Evolutionary conservation across 306 rosid genomes (phyloP), one percentile per base, ranked within the genome.

Genomic region (Quercus ilex): DNA sequence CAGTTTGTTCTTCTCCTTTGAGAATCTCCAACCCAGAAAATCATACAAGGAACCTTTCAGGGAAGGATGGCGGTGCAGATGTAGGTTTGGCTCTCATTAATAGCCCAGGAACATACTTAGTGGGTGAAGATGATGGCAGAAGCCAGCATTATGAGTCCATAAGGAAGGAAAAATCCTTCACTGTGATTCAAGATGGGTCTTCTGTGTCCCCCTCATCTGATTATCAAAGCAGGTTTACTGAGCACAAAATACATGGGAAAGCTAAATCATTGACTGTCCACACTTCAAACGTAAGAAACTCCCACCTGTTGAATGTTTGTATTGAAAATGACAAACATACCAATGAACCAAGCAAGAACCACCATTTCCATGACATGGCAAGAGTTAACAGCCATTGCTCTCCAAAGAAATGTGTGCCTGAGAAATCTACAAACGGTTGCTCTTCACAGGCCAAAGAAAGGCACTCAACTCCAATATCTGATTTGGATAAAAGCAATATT

Each of bases 1-100:
- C 99, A 6, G 98, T 96, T 79, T 96, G 97, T 69, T 96, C 99
- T 20, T 96, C 98, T 21, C 99, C 99, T 69, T 69, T 96, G 91
- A 91, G 97, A 96, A 81, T 86, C 77, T 81, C 84, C 83, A 89
- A 82, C 81, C 74, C 86, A 20, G 92, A 90, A 70, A 91, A 89
- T 88, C 75, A 81, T 83, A 21, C 79, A 19, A 86, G 82, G 86
- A 89, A 83, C 51, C 68, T 78, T 75, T 74, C 35, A 56, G 80
- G 69, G 78, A 91, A 96, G 79, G 89, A 87, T 46, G 97, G 78
- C 28, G 69, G 73, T 71, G 82, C 64, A 69, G 85, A 85, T 80
- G 73, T 78, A 74, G 83, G 88, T 21, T 26, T 55, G 68, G 70
- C 60, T 84, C 85, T 78, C 19, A 56, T 49, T 55, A 81, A 75